Conservation (phyloP, 345 rosid genomes). For the Cardiospermum halicacabum region DNA sequence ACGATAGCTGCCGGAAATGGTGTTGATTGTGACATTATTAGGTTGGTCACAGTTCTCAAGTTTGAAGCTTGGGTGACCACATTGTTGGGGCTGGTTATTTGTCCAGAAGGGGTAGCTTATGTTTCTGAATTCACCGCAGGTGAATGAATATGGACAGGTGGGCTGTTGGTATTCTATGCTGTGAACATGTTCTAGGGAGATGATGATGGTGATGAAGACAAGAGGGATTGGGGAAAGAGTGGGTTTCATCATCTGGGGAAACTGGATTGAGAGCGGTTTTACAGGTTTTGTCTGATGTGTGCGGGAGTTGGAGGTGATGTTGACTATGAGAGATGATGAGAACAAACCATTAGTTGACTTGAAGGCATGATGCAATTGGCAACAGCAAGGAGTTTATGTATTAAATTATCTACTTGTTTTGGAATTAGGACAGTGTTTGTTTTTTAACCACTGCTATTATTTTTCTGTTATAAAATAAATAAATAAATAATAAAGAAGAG, state of each 20-base stretch:
- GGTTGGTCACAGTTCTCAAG: conserved; percentile 10
- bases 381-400: too few species aligned
- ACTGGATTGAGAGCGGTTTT: too few species aligned
- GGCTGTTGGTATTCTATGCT: background rate
- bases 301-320: too few species aligned
- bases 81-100: background rate
- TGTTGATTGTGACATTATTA: background rate
- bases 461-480: too few species aligned
- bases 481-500: too few species aligned
- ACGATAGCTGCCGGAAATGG: background rate
- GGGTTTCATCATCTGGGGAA: conserved; percentile 1
- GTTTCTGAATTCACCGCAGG: conserved; percentile 2
- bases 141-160: background rate
- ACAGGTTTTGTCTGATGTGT: too few species aligned
- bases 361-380: too few species aligned
- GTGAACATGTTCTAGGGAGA: background rate
- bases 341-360: too few species aligned
- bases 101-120: conserved; percentile 22
- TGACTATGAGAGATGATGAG: too few species aligned
- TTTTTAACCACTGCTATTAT: too few species aligned
- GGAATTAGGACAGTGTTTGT: too few species aligned
- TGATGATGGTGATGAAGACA: background rate
- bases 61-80: conserved; percentile 16
- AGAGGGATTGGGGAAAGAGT: background rate
- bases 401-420: too few species aligned